A percentile compares a stretch with the other conserved stretches of the same genome.
phyloP scores from a whole-genome alignment of 768 basidiomycete species.

The Boletus fagicola region DNA sequence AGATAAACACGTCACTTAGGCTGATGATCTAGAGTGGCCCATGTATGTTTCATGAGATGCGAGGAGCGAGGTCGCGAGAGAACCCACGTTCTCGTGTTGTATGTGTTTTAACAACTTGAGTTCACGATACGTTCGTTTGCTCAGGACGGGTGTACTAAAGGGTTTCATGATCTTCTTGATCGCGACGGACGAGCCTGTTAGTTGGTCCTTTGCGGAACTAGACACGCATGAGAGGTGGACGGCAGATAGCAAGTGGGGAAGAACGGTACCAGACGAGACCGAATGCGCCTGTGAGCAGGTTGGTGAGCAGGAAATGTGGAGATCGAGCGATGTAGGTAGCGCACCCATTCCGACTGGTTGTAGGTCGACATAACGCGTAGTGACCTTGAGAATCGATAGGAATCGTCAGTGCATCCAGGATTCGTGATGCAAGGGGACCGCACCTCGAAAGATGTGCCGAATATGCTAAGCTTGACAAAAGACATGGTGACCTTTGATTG shows the following conservation, averaged over 20 bases:
- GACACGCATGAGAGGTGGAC: conserved; percentile 13
- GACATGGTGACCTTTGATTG: conserved; percentile 52
- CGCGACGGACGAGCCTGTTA: conserved; percentile 90
- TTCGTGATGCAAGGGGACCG: conserved; percentile 20
- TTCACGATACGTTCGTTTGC: conserved; percentile 96
- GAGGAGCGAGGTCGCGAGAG: not conserved
- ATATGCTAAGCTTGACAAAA: conserved; percentile 97
- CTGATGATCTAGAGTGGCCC: conserved; percentile 79
- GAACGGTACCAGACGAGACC: conserved; percentile 88
- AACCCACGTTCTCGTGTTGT: conserved; percentile 91
- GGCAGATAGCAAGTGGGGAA: not conserved
- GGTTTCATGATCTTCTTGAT: conserved; percentile 99
- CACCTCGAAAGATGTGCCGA: conserved; percentile 97
- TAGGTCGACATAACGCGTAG: conserved; percentile 97
- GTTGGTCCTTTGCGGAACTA: conserved; percentile 93
- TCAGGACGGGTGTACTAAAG: conserved; percentile 97
- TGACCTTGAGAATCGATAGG: conserved; percentile 58
- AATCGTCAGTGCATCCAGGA: conserved; percentile 20
- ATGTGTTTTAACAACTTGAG: conserved; percentile 98
- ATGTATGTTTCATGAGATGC: conserved; percentile 4
- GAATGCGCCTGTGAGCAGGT: conserved; percentile 64
- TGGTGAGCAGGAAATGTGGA: conserved; percentile 17
- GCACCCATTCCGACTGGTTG: conserved; percentile 99
- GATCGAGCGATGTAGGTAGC: conserved; percentile 29
- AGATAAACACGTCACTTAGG: conserved; percentile 98